Percentiles rank a stretch among this genome's conserved stretches.
These are phyloP conservation scores for Talaromyces wortmannii DNA, from an alignment of 495 filamentous ascomycete genomes.

Conservation along the genomic window DNA sequence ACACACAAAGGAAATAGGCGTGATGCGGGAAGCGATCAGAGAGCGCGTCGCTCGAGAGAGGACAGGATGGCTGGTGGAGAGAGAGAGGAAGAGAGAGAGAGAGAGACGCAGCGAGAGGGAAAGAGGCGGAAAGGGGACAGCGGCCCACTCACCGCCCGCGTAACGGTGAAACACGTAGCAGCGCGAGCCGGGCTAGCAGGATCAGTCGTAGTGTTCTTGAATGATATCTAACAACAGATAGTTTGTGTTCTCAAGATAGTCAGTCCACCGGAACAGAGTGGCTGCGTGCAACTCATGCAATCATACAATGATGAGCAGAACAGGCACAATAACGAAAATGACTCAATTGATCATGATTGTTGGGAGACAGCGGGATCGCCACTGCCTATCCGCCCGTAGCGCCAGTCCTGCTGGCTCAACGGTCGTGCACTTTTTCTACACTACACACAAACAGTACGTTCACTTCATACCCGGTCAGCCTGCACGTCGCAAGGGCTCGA, in stretches of 20 bases:
- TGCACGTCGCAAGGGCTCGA: no score
- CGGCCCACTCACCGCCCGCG: conserved; percentile 5
- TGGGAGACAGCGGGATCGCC: not conserved
- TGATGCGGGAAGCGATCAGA: conserved; percentile 5
- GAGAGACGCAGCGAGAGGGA: conserved; percentile 3
- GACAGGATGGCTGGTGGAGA: conserved; percentile 6
- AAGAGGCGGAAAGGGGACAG: conserved; percentile 8
- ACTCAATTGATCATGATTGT: not conserved
- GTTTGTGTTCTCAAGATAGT: no score
- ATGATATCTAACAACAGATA: no score
- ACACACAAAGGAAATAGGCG: conserved; percentile 7
- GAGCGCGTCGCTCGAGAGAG: not conserved
- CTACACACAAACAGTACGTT: not conserved
- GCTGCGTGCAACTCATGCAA: no score
- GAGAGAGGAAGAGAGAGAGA: conserved; percentile 7
- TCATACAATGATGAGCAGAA: not conserved
- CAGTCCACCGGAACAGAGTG: no score
- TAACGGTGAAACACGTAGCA: not conserved
- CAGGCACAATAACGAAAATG: not conserved
- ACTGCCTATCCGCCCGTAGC: conserved; percentile 1
- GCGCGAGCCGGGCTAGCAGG: not conserved
- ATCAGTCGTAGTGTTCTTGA: not conserved
- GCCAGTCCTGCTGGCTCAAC: not conserved
- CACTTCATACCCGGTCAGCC: no score
- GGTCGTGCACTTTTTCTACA: not conserved